Evolutionary conservation across 2,329 filamentous ascomycete species (phyloP), one percentile per base, ranked within the genome.

Genomic region (Phoma sp.): DNA sequence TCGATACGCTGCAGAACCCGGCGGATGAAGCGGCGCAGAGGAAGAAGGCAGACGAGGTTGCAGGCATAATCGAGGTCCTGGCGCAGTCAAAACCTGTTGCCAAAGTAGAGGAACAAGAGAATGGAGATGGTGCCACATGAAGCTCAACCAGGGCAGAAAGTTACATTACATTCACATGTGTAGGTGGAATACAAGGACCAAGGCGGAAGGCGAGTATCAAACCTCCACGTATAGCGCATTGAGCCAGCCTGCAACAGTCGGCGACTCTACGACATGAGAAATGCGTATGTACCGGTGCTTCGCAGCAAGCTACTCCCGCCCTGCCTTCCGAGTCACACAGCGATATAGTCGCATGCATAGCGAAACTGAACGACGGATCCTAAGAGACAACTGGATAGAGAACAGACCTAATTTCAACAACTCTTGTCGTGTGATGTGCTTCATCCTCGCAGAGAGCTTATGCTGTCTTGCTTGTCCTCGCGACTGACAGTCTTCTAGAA

Each of bases 1-100:
- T 89, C 36, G 80, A 87, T 51, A 87, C 84, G 0, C 68, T 87
- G 1, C 58, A 63, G 25, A 63, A 72, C 26, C 56, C 61, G 6
- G 59, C 58, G 18, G 71, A 74, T n/a, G 64, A 67, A 53, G 64
- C 57, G 14, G 38, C 42, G 38, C 58, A 62, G 10, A 49, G 46
- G 21, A 56, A 42, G 29, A 60, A 60, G 43, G 60, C 59, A 2
- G 39, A 59, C 3, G 49, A 57, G 18, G 51, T 66, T 33, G 63
- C 63, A 11, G 32, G 29, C 7, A 37, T 61, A 37, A 56, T 68
- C 18, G 61, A 65, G 48, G 23, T 25, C 14, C 36, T 67, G 14
- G 61, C 58, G 21, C 60, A 58, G 47, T 52, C 42, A 42, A 38
- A 48, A 15, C 56, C 56, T 14, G 45, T 23, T 11, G 17, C 18